Percentiles rank a stretch among this genome's conserved stretches.
phyloP scores from a whole-genome alignment of 495 filamentous ascomycete genomes.

The Aspergillus indologenus region DNA sequence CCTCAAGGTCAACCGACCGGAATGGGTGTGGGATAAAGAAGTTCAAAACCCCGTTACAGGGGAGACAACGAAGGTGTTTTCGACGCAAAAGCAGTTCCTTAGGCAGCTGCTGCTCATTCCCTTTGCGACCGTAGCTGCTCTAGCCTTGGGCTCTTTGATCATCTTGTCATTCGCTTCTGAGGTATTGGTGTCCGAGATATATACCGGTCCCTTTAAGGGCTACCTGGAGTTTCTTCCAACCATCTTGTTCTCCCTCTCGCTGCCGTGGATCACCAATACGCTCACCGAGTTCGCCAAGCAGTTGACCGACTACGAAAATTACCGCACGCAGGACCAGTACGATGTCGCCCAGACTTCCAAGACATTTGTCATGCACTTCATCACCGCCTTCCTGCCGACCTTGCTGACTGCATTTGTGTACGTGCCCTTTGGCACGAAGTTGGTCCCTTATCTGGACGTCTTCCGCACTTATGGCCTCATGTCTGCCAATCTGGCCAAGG shows the following conservation, averaged over 20 bases:
- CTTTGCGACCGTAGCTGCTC: conserved; percentile 72
- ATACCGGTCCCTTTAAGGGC: conserved; percentile 78
- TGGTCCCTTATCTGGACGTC: conserved; percentile 81
- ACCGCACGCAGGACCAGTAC: conserved; percentile 78
- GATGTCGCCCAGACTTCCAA: conserved; percentile 81
- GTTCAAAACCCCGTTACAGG: conserved; percentile 78
- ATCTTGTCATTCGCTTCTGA: conserved; percentile 83
- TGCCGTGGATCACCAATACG: conserved; percentile 71
- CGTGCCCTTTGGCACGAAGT: conserved; percentile 80
- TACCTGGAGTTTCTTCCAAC: conserved; percentile 85
- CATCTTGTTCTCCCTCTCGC: conserved; percentile 67
- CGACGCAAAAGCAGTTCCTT: conserved; percentile 68
- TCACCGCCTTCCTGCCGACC: conserved; percentile 88
- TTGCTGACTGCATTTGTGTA: conserved; percentile 95
- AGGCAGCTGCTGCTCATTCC: conserved; percentile 81
- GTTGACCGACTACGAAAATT: conserved; percentile 85
- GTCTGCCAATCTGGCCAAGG: conserved; percentile 18
- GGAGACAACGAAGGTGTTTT: conserved; percentile 71
- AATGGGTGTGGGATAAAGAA: conserved; percentile 76
- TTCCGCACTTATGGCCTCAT: conserved; percentile 48
- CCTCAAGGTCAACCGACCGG: conserved; percentile 72
- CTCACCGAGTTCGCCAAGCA: conserved; percentile 72
- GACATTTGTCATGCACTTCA: conserved; percentile 92
- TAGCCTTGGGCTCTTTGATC: conserved; percentile 74
- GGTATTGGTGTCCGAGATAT: conserved; percentile 90